phyloP scores from a whole-genome alignment of 2,329 filamentous ascomycete genomes.

The Stachybotrys echinatus region DNA sequence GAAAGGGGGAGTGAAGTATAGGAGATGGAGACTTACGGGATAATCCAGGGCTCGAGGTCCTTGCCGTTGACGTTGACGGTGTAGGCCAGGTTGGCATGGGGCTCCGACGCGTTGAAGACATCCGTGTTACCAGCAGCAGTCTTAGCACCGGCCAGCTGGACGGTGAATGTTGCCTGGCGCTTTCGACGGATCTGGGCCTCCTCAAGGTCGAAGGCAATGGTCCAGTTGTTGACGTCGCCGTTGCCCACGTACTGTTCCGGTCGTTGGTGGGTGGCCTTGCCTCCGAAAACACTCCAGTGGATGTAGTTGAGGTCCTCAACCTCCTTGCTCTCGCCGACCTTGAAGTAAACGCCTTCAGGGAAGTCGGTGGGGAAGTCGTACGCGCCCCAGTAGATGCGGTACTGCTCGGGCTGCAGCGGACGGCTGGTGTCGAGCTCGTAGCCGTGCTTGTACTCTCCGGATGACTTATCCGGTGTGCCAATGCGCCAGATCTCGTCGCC shows the following conservation, averaged over 20 bases:
- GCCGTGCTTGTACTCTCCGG: conserved; percentile 57
- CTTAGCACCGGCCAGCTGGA: conserved; percentile 59
- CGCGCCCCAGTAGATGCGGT: conserved; percentile 55
- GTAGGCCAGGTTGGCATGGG: conserved; percentile 47
- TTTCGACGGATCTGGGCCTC: conserved; percentile 33
- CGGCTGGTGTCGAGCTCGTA: conserved; percentile 41
- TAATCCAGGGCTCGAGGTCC: conserved; percentile 47
- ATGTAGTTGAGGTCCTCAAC: conserved; percentile 55
- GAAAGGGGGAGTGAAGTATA: background rate
- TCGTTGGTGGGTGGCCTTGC: conserved; percentile 42
- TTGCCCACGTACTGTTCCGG: conserved; percentile 36
- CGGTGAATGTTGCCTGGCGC: conserved; percentile 49
- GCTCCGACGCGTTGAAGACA: conserved; percentile 44
- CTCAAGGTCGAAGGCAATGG: conserved; percentile 44
- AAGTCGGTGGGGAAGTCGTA: conserved; percentile 58
- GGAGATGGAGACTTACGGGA: conserved; percentile 35
- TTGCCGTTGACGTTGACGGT: conserved; percentile 33
- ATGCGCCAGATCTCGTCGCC: conserved; percentile 58
- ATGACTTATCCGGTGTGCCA: conserved; percentile 56
- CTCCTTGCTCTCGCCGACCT: conserved; percentile 46
- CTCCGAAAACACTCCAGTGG: conserved; percentile 61
- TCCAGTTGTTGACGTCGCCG: conserved; percentile 53
- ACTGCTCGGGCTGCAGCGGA: conserved; percentile 48
- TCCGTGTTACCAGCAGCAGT: conserved; percentile 58
- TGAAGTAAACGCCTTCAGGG: conserved; percentile 51